A percentile compares a stretch with the other conserved stretches of the same genome.
Conservation (phyloP, 768 basidiomycete genomes). For the Multifurca ochricompacta region DNA sequence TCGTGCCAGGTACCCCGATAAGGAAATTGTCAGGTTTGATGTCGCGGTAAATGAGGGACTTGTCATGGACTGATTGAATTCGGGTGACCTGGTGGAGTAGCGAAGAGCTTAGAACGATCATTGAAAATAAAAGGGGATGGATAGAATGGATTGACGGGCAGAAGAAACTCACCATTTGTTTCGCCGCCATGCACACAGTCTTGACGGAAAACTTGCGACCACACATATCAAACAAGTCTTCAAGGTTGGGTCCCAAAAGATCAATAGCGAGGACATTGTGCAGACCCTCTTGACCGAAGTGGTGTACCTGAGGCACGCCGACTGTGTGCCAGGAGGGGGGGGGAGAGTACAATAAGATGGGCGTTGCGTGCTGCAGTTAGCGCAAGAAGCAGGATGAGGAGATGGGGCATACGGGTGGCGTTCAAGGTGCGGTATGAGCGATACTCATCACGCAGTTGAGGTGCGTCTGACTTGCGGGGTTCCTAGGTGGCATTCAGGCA, state of each 20-base stretch:
- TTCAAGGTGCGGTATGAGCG: constrained; percentile 93
- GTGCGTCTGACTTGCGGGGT: constrained; percentile 95
- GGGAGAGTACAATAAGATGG: background rate
- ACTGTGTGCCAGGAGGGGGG: constrained; percentile 37
- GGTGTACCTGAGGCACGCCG: constrained; percentile 96
- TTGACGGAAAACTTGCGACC: constrained; percentile 96
- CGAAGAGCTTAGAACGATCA: constrained; percentile 12
- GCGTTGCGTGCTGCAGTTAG: background rate
- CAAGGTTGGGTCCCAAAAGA: constrained; percentile 92
- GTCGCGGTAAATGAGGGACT: constrained; percentile 96
- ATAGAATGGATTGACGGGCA: background rate
- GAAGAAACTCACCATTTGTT: constrained; percentile 78
- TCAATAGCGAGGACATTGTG: constrained; percentile 96
- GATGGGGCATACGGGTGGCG: constrained; percentile 62
- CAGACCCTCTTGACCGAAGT: constrained; percentile 97
- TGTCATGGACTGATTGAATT: constrained; percentile 96
- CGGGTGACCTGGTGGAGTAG: constrained; percentile 68
- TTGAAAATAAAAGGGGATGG: constrained; percentile 2
- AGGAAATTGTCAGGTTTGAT: constrained; percentile 99
- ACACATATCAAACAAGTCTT: constrained; percentile 99
- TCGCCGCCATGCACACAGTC: constrained; percentile 98
- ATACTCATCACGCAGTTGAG: constrained; percentile 95
- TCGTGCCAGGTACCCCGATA: constrained; percentile 87
- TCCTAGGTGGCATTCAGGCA: constrained; percentile 41
- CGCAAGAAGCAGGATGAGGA: background rate